Conservation (phyloP, 2,329 filamentous ascomycete species). For the Diaporthe sp. region DNA sequence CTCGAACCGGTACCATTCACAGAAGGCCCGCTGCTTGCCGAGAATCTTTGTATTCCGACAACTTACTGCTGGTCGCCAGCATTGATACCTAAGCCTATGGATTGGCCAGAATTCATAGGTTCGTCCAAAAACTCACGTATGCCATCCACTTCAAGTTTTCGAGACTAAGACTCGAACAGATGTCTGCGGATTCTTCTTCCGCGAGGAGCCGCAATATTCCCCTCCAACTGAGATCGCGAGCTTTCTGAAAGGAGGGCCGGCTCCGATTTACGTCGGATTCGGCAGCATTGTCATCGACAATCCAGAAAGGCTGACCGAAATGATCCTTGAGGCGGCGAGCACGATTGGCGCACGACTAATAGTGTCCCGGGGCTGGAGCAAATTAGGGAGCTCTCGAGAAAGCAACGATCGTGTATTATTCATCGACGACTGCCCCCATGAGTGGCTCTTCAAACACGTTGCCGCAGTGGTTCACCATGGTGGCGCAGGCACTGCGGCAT, state of each 20-base stretch:
- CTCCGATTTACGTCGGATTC: slow-evolving; percentile 75
- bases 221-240: slow-evolving; percentile 63
- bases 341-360: slow-evolving; percentile 68
- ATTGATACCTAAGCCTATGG: not conserved
- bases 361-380: slow-evolving; percentile 74
- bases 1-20: not conserved
- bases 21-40: not conserved
- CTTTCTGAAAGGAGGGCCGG: slow-evolving; percentile 63
- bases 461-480: slow-evolving; percentile 72
- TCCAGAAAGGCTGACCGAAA: slow-evolving; percentile 64
- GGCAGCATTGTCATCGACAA: slow-evolving; percentile 75
- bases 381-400: slow-evolving; percentile 57
- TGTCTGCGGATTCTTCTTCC: slow-evolving; percentile 72
- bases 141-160: fast-evolving
- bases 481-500: slow-evolving; percentile 59
- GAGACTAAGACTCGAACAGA: slow-evolving; percentile 36
- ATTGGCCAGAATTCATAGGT: slow-evolving; percentile 10
- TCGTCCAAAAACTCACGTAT: not conserved
- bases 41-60: not conserved
- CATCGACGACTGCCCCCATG: slow-evolving; percentile 73
- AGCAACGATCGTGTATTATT: slow-evolving; percentile 56
- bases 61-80: slow-evolving; percentile 7
- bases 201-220: slow-evolving; percentile 62
- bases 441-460: slow-evolving; percentile 72
- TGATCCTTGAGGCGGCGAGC: slow-evolving; percentile 69